phyloP scores from a whole-genome alignment of 192 early-diverging fungal species.

The Radiomyces spectabilis region DNA sequence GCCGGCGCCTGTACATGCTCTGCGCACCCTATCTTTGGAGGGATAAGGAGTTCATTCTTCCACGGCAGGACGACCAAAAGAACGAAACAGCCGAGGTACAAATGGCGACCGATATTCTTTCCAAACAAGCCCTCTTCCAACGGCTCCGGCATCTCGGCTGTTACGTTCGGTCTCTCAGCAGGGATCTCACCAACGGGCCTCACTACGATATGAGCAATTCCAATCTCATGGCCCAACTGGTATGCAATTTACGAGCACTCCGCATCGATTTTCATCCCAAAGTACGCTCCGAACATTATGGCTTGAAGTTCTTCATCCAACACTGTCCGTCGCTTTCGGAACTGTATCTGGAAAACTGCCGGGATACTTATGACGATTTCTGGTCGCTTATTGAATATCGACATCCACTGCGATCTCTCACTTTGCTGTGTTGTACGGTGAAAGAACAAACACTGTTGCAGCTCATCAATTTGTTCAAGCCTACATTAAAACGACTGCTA shows the following conservation, averaged over 20 bases:
- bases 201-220: constrained; percentile 25
- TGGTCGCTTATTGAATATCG: constrained; percentile 6
- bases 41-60: constrained; percentile 31
- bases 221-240: constrained; percentile 17
- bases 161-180: constrained; percentile 21
- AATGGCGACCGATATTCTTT: constrained; percentile 22
- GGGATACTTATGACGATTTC: constrained; percentile 27
- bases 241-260: constrained; percentile 19
- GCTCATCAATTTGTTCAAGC: neutral
- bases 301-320: constrained; percentile 16
- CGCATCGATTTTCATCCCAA: constrained; percentile 24
- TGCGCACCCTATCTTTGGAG: constrained; percentile 24
- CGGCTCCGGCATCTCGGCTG: constrained; percentile 8
- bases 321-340: constrained; percentile 17
- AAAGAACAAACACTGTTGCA: constrained; percentile 12
- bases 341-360: constrained; percentile 24
- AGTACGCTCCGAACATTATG: constrained; percentile 17
- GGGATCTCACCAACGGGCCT: constrained; percentile 16
- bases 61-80: constrained; percentile 12
- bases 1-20: constrained; percentile 15
- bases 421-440: constrained; percentile 15
- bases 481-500: constrained; percentile 6
- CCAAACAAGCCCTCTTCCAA: constrained; percentile 8
- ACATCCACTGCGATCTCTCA: constrained; percentile 4
- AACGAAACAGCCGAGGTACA: neutral